These are phyloP conservation scores for Dictyostelium purpureum DNA, from an alignment of 78 protist species.

Conservation along the genomic window DNA sequence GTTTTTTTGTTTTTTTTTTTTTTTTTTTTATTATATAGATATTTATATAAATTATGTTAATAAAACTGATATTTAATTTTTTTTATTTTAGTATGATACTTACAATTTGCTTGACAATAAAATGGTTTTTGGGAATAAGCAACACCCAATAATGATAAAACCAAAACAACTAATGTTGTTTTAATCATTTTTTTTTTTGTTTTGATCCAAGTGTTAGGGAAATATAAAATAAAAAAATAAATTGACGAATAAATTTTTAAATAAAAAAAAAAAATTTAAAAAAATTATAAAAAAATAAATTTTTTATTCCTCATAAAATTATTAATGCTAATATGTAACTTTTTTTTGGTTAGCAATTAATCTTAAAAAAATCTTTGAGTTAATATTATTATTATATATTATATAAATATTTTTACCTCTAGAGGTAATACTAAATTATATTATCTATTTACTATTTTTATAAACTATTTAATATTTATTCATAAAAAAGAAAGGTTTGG, in stretches of 20 bases:
- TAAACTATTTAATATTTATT: too few relatives aligned
- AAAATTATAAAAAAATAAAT: not conserved
- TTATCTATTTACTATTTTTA: too few relatives aligned
- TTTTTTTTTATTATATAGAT: not conserved
- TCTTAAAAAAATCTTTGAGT: too few relatives aligned
- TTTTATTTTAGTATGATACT: not conserved
- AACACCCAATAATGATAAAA: not conserved
- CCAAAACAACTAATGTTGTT: not conserved
- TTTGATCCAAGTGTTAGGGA: not conserved
- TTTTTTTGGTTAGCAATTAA: too few relatives aligned
- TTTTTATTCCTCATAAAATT: too few relatives aligned
- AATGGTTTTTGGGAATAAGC: conserved; percentile 28
- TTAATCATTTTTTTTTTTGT: not conserved
- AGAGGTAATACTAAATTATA: too few relatives aligned
- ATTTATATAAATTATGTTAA: not conserved
- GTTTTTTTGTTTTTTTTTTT: not conserved
- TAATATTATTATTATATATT: too few relatives aligned
- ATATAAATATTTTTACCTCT: too few relatives aligned
- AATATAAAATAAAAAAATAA: not conserved
- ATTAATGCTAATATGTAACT: too few relatives aligned
- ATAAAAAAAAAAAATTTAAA: not conserved
- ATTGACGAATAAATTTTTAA: not conserved
- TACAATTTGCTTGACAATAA: conserved; percentile 74
- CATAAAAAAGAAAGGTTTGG: too few relatives aligned
- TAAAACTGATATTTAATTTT: too few relatives aligned